phyloP scores from a whole-genome alignment of 2,329 filamentous ascomycete genomes.

The Colletotrichum australisinense region DNA sequence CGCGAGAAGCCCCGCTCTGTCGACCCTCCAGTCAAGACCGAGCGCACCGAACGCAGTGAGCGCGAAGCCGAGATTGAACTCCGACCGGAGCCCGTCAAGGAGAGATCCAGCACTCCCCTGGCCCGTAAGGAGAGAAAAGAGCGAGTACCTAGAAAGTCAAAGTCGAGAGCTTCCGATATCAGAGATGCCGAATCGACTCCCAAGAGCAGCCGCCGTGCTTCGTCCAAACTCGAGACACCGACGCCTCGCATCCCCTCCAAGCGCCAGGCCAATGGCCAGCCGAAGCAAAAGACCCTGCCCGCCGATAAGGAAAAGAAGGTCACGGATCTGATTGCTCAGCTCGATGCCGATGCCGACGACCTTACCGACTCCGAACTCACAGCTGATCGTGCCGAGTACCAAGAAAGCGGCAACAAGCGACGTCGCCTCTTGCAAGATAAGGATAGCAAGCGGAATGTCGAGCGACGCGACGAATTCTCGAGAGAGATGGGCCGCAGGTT shows the following conservation, averaged over 20 bases:
- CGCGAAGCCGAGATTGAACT: slow-evolving; percentile 37
- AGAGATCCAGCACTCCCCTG: slow-evolving; percentile 30
- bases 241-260: slow-evolving; percentile 63
- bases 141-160: slow-evolving; percentile 52
- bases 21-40: slow-evolving; percentile 47
- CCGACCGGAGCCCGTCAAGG: slow-evolving; percentile 33
- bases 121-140: slow-evolving; percentile 39
- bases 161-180: slow-evolving; percentile 64
- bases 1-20: slow-evolving; percentile 33
- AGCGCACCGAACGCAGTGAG: slow-evolving; percentile 49
- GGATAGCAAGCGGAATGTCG: slow-evolving; percentile 74
- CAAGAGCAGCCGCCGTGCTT: slow-evolving; percentile 63
- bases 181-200: slow-evolving; percentile 58
- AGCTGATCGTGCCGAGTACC: slow-evolving; percentile 58
- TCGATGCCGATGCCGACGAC: slow-evolving; percentile 60
- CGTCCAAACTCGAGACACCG: slow-evolving; percentile 60
- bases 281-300: slow-evolving; percentile 61
- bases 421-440: slow-evolving; percentile 71
- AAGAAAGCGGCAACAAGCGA: slow-evolving; percentile 74
- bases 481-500: slow-evolving; percentile 71
- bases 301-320: slow-evolving; percentile 76
- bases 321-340: slow-evolving; percentile 63
- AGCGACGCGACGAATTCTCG: slow-evolving; percentile 70
- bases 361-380: slow-evolving; percentile 57
- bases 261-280: slow-evolving; percentile 69